These are phyloP conservation scores for Heliocybe sulcata DNA, from an alignment of 1,284 basidiomycete genomes.

Conservation along the genomic window DNA sequence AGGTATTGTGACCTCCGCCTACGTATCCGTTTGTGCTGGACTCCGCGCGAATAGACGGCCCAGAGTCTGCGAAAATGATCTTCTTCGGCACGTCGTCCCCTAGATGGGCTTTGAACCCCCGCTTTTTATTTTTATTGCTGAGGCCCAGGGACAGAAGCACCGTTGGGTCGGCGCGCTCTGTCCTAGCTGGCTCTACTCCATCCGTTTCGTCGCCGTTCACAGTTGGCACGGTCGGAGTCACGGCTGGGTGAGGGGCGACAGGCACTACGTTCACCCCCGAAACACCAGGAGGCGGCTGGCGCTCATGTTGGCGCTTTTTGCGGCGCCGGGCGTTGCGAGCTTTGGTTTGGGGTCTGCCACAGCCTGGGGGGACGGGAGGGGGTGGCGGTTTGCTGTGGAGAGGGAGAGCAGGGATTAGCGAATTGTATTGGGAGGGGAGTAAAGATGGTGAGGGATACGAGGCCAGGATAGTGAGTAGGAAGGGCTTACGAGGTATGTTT, in stretches of 20 bases:
- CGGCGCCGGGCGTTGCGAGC: slow-evolving; percentile 55
- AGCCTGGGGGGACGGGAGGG: slow-evolving; percentile 46
- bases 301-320: slow-evolving; percentile 33
- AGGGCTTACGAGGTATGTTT: too few species aligned
- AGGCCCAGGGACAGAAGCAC: slow-evolving; percentile 48
- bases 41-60: too few species aligned
- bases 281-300: slow-evolving; percentile 8
- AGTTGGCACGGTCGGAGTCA: too few species aligned
- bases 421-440: slow-evolving; percentile 8
- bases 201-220: too few species aligned
- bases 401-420: background rate
- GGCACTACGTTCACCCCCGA: slow-evolving; percentile 29
- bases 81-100: slow-evolving; percentile 38
- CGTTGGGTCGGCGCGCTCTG: background rate
- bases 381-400: slow-evolving; percentile 5
- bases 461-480: too few species aligned
- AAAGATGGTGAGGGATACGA: background rate
- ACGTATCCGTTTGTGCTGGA: too few species aligned
- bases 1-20: too few species aligned
- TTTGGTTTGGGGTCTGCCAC: slow-evolving; percentile 60
- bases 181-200: background rate
- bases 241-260: slow-evolving; percentile 17
- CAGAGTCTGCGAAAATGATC: slow-evolving; percentile 43
- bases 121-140: slow-evolving; percentile 70
- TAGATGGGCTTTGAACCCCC: slow-evolving; percentile 53